Conservation (phyloP, 805 yeast genomes). For the Ogataea corticis region DNA sequence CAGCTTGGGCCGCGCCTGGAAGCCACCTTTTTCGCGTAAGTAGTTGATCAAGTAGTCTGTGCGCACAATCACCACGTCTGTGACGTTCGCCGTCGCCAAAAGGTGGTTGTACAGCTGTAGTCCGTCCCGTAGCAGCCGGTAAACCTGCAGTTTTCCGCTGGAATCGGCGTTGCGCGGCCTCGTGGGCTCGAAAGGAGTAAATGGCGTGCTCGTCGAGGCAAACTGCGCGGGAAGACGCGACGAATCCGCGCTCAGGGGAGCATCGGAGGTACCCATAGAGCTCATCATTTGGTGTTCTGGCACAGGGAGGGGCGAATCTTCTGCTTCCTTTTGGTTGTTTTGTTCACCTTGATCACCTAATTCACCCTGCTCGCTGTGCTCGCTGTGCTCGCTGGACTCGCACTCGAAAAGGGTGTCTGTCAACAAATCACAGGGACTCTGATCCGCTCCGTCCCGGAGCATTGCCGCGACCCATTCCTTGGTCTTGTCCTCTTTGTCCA, state of each 20-base stretch:
- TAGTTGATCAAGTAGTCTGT: slow-evolving; percentile 29
- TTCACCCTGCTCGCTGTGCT: background rate
- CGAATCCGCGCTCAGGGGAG: no score
- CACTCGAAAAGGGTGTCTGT: slow-evolving; percentile 12
- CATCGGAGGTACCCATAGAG: no score
- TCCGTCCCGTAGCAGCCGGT: slow-evolving; percentile 23
- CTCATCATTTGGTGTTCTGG: no score
- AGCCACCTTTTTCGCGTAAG: slow-evolving; percentile 18
- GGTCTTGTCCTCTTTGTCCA: slow-evolving; percentile 15
- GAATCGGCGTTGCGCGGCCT: background rate
- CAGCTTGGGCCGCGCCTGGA: slow-evolving; percentile 25
- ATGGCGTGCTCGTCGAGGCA: no score
- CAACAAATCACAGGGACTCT: slow-evolving; percentile 14
- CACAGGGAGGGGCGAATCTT: no score
- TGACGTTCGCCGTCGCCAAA: slow-evolving; percentile 19
- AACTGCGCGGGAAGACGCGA: background rate
- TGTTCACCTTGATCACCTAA: background rate
- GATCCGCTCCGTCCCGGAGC: slow-evolving; percentile 16
- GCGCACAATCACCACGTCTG: slow-evolving; percentile 23
- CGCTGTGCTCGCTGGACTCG: slow-evolving; percentile 21
- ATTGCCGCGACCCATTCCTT: slow-evolving; percentile 23
- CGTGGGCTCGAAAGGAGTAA: background rate
- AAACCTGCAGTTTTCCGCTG: slow-evolving; percentile 13
- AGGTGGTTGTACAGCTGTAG: slow-evolving; percentile 24
- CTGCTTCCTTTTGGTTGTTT: background rate